These are phyloP conservation scores for Trichosporon sp. DNA, from an alignment of 1,284 basidiomycete species.

Conservation along the genomic window DNA sequence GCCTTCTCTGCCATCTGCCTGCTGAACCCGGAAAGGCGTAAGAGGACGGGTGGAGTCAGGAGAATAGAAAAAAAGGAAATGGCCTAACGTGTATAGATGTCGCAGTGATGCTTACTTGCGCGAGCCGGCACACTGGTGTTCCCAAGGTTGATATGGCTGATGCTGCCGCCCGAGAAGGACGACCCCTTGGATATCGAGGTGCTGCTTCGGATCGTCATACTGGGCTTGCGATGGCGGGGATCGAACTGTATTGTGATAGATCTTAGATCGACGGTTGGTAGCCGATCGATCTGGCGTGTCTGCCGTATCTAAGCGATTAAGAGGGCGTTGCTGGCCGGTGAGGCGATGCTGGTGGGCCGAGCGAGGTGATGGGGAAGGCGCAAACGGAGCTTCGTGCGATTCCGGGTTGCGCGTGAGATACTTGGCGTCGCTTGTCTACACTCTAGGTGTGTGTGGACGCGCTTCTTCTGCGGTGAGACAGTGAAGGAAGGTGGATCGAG, in stretches of 20 bases:
- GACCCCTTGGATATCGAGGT: slow-evolving; percentile 13
- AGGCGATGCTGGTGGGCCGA: not conserved
- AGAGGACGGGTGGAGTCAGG: not conserved
- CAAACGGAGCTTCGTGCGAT: not conserved
- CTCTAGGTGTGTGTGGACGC: not conserved
- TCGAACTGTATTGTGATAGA: not conserved
- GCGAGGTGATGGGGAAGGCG: not conserved
- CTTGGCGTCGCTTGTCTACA: not conserved
- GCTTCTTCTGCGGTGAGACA: not conserved
- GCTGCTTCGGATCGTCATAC: slow-evolving; percentile 17
- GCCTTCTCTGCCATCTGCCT: slow-evolving; percentile 11
- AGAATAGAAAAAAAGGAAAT: not conserved
- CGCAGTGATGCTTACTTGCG: slow-evolving; percentile 15
- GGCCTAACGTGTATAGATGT: not conserved
- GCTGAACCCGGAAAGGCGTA: not conserved
- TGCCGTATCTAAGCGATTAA: not conserved
- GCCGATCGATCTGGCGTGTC: slow-evolving; percentile 5
- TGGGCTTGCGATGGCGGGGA: not conserved
- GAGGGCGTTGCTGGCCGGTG: not conserved
- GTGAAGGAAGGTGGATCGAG: not conserved
- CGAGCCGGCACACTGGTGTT: slow-evolving; percentile 12
- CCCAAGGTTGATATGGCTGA: slow-evolving; percentile 16
- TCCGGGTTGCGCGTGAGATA: not conserved
- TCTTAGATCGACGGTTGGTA: not conserved
- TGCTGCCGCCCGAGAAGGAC: slow-evolving; percentile 8